Percentiles rank a stretch among this genome's conserved stretches.
phyloP scores from a whole-genome alignment of 2,329 filamentous ascomycete genomes.

The Fusarium nelsonii region DNA sequence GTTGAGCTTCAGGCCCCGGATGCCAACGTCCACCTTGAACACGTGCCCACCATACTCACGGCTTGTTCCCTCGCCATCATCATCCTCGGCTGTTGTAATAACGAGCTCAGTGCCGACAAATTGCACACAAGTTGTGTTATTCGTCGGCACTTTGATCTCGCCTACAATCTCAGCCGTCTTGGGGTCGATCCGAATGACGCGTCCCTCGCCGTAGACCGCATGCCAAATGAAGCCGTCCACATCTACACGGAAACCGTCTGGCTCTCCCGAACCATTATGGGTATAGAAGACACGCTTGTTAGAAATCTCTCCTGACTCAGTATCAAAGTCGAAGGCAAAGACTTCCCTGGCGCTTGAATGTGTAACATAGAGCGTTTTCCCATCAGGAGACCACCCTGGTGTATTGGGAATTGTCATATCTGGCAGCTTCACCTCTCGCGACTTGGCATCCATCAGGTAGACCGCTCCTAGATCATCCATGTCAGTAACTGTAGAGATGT shows the following conservation, averaged over 20 bases:
- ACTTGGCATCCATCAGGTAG: conserved; percentile 75
- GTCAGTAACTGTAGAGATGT: conserved; percentile 10
- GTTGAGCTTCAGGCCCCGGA: conserved; percentile 72
- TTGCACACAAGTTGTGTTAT: conserved; percentile 82
- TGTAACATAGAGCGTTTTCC: conserved; percentile 83
- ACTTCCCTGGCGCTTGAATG: conserved; percentile 80
- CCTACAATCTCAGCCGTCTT: conserved; percentile 75
- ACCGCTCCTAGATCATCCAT: conserved; percentile 69
- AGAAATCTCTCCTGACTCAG: conserved; percentile 71
- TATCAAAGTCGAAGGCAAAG: conserved; percentile 79
- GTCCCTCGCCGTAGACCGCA: conserved; percentile 82
- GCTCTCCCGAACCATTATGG: conserved; percentile 73
- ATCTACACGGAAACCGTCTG: conserved; percentile 89
- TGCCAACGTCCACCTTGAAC: conserved; percentile 82
- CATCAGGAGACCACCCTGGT: conserved; percentile 81
- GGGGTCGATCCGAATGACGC: conserved; percentile 80
- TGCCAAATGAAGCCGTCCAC: conserved; percentile 89
- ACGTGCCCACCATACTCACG: conserved; percentile 75
- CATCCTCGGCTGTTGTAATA: conserved; percentile 80
- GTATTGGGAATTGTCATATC: conserved; percentile 85
- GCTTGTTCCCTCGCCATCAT: conserved; percentile 73
- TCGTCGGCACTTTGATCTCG: conserved; percentile 80
- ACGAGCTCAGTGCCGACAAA: conserved; percentile 82
- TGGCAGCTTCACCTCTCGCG: conserved; percentile 69
- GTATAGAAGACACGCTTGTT: conserved; percentile 80